Base-by-base conservation (phyloP, 108 stramenopile species). In the Discostella pseudostelligera region DNA sequence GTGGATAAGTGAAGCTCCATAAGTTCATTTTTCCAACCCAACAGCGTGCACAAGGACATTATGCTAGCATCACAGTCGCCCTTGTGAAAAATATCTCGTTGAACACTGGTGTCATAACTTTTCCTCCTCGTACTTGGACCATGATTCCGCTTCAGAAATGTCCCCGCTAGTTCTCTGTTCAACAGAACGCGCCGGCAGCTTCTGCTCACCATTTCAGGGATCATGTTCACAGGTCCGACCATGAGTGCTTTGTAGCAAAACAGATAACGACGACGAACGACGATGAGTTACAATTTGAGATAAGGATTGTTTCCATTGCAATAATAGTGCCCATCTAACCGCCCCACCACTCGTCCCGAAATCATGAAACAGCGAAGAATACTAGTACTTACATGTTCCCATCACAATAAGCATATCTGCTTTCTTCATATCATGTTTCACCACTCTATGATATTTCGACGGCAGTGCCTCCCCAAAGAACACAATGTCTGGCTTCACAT, bases 391-490 rank as follows among this genome's bases (percentile, higher is more conserved):
- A 69, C 68, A 76, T 5, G 97, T 96, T 51, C 97, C 97, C 86
- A 96, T 83, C 14, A 96, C 86, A 14, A 97, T 58, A 8, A 94
- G 35, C 37, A 95, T 63, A 66, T 93, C 89, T n/a, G 84, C 78
- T 14, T 73, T 62, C 12, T 67, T 63, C 45, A 83, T 60, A 66
- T 93, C 90, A 28, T 64, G 59, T 21, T 51, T 67, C 19, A 89
- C 59, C 55, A 81, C 39, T 8, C 46, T 40, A 49, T 81, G 73
- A 65, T 93, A 96, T 21, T 80, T 70, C 13, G 25, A 17, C 7
- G 97, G 95, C 28, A 96, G 67, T n/a, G 42, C 65, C 68, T 98
- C 97, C 0, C 97, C 97, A 79, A 98, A 98, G 65, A 98, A 98
- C 11, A 95, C 93, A 72, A 98, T 96, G 69, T 97, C 93, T 13